Base-by-base conservation (phyloP, 495 filamentous ascomycete species). In the Annulohypoxylon nitens region DNA sequence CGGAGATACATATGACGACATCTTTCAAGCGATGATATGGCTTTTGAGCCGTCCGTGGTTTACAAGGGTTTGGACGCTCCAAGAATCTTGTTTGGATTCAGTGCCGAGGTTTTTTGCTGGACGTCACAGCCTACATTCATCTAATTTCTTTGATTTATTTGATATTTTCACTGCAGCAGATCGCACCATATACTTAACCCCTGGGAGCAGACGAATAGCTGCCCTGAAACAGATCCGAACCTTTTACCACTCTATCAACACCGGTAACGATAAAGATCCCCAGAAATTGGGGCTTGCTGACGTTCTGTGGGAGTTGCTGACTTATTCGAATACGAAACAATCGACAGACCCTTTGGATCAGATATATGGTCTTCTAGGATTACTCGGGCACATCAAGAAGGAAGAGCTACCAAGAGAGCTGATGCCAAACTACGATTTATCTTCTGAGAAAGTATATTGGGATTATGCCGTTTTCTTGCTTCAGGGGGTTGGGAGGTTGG, bases 21-120 rank as follows among this genome's bases (percentile, higher is more conserved):
- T 71, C 9, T 3, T 75, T 6, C 2, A 6, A 7, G 34, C 10
- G 3, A 33, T 43, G 0, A 10, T 0, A 0, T 10, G 60, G 4
- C 25, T 75, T 3, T 8, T 75, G 2, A 0, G 4, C 0, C 50
- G 43, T 1, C 53, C 67, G 2, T 75, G 73, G 73, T 75, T 65
- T n/a, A 2, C 0, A 2, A 75, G 73, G 11, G 39, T 61, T 10
- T 75, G 73, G 73, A 75, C 73, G 0, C 26, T 75, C 26, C 73
- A 75, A 36, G 73, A 75, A 11, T 36, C 72, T 16, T 68, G 67
- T 39, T 33, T 75, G 8, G 26, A 59, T 47, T 6, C 50, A 5
- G 1, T 0, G 0, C 72, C 67, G 0, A 36, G 0, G 3, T 11
- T 71, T 1, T 68, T 39, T 45, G 26, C 54, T 1, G 68, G 72